Evolutionary conservation across 768 basidiomycete genomes (phyloP).

Genomic region (Mycena galericulata): DNA sequence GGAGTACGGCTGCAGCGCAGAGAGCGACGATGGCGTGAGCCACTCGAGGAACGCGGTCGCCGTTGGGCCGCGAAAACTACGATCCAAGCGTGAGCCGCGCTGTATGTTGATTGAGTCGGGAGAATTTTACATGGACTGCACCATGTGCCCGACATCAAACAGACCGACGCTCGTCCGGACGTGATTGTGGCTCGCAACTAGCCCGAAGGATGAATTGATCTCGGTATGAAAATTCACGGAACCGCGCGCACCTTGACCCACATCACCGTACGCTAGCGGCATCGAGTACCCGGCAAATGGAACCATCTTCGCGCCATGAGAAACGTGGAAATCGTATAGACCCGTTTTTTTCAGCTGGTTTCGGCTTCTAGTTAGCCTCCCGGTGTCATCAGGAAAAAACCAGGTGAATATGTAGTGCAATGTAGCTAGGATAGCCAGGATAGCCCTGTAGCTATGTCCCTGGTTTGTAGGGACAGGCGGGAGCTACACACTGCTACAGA

Average conservation of each 20-base stretch:
- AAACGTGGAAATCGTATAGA: slow-evolving; percentile 90
- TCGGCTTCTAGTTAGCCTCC: too few species aligned
- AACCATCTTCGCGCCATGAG: slow-evolving; percentile 92
- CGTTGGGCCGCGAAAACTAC: slow-evolving; percentile 84
- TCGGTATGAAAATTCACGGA: slow-evolving; percentile 25
- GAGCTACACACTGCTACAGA: too few species aligned
- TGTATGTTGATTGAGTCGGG: neutral
- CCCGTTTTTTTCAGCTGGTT: slow-evolving; percentile 69
- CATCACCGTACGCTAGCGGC: slow-evolving; percentile 88
- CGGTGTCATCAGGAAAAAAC: too few species aligned
- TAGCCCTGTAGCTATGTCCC: too few species aligned
- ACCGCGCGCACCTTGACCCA: slow-evolving; percentile 75
- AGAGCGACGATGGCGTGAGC: slow-evolving; percentile 88
- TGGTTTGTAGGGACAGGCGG: too few species aligned
- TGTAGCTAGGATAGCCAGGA: too few species aligned
- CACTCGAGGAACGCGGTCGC: slow-evolving; percentile 87
- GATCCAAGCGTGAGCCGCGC: neutral
- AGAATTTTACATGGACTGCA: slow-evolving; percentile 82
- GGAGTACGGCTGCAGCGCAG: slow-evolving; percentile 72
- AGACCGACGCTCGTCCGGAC: slow-evolving; percentile 86
- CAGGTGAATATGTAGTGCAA: too few species aligned
- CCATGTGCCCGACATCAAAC: slow-evolving; percentile 99
- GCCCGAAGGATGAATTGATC: neutral
- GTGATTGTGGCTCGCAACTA: slow-evolving; percentile 92
- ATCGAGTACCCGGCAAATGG: slow-evolving; percentile 96